These are phyloP conservation scores for Camellia oleifera DNA, from an alignment of 179 eudicot genomes.

Conservation along the genomic window DNA sequence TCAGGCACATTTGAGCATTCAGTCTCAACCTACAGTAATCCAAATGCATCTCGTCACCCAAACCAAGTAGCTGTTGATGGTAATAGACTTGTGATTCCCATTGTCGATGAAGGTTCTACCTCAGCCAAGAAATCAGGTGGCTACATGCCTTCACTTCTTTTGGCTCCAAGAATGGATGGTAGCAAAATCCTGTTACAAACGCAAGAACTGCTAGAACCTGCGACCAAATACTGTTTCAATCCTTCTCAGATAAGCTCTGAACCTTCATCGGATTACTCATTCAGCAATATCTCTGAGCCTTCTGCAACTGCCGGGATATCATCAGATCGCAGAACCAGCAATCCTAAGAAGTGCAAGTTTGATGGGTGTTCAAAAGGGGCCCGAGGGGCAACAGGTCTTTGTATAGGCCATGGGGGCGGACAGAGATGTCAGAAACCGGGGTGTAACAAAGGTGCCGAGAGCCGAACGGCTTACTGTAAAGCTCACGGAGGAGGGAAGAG, in stretches of 20 bases:
- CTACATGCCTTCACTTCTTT: constrained; percentile 68
- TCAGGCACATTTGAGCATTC: constrained; percentile 33
- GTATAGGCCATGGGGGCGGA: constrained; percentile 88
- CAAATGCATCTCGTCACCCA: constrained; percentile 15
- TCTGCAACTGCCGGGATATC: constrained; percentile 31
- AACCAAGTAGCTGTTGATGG: constrained; percentile 19
- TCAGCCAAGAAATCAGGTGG: constrained; percentile 87
- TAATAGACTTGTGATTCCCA: constrained; percentile 21
- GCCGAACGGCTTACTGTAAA: constrained; percentile 78
- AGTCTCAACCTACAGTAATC: constrained; percentile 24
- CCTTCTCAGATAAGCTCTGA: constrained; percentile 50
- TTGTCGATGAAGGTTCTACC: constrained; percentile 73
- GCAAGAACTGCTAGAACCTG: constrained; percentile 32
- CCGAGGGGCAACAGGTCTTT: constrained; percentile 76
- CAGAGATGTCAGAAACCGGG: constrained; percentile 83
- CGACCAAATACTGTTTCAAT: constrained; percentile 31
- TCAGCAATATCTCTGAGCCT: constrained; percentile 39
- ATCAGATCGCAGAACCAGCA: constrained; percentile 37
- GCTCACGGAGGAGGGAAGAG: constrained; percentile 86
- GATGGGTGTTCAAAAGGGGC: constrained; percentile 76
- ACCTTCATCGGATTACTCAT: constrained; percentile 56
- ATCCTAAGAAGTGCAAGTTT: constrained; percentile 54
- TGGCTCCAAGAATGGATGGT: constrained; percentile 50
- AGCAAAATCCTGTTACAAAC: constrained; percentile 25
- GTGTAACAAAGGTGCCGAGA: constrained; percentile 81